Evolutionary conservation across 1,284 basidiomycete genomes (phyloP), one percentile per base, ranked within the genome.

Genomic region (Ceratobasidium sp.): DNA sequence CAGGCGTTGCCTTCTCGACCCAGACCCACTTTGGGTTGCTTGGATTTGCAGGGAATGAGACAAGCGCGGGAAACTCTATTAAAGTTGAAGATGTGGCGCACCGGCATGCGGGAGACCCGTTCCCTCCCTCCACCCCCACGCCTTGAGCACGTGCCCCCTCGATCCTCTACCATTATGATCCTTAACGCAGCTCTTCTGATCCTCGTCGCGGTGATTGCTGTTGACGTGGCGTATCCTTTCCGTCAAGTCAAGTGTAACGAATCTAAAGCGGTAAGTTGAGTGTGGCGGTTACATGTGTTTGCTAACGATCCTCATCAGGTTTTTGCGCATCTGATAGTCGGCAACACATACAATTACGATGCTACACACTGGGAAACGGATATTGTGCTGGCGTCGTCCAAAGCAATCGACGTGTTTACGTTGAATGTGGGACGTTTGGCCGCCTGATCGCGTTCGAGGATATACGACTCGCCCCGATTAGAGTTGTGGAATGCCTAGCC

Each of bases 341-440:
- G 84, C 13, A 83, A 84, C 81, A 84, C 83, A 15, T 84, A 84
- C 79, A 80, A 82, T 29, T 86, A 84, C 82, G 79, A 77, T 56
- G 77, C 77, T 64, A 77, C 79, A 29, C 79, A 82, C 77, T 85
- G 84, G 84, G 61, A 77, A 3, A 78, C 76, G 52, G 83, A 86
- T 69, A 84, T 86, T 70, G 73, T 78, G 1, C 79, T 80, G 52
- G 84, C 86, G 9, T 81, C 82, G n/a, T 82, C 81, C 15, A 82
- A 83, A 17, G 84, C 85, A 40, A 84, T 86, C 76, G 83, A 85
- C 77, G 84, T 83, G 32, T 86, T 86, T 79, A 84, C 84, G 3
- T 80, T 86, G 74, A 86, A 86, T 81, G 80, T 85, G 59, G 85
- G 85, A 83, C 76, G 79, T 65, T 22, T 85, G 83, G 83, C 82